Base-by-base conservation (phyloP, 1,284 basidiomycete species). In the Stygiomarasmius scandens region DNA sequence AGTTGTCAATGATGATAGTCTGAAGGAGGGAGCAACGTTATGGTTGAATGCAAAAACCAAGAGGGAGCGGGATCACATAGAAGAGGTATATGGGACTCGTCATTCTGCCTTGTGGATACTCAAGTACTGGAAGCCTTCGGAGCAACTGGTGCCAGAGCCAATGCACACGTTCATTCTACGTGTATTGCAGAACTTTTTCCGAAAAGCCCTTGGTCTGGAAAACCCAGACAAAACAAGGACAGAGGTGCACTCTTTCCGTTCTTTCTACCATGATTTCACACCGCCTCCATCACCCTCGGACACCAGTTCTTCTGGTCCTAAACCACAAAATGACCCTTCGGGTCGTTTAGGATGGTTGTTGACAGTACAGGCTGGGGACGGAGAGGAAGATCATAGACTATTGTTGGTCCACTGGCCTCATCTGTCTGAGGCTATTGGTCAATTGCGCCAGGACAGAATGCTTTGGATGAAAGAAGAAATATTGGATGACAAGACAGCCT, bases 151-250 rank as follows among this genome's bases (percentile, higher is more conserved):
- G 19, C 23, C 52, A 19, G 56, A 58, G 12, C 56, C 56, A 11
- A 58, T 58, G 56, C 56, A 58, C 23, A 53, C 56, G 5, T 27
- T 58, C 4, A 48, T 36, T 29, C 27, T 48, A 10, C 43, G 34
- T 24, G n/a, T 51, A 14, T 20, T 27, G 4, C 50, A 52, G 25
- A 19, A 24, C 16, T 38, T 41, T 4, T 58, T 54, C 29, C 27
- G 56, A n/a, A 45, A 43, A 52, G 24, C 51, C 2, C 49, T 58
- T 16, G 51, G 56, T 23, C 29, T 58, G 6, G 49, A 53, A 10
- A 53, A 53, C 25, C 56, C 56, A n/a, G 44, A 53, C 10, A 47
- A 22, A 5, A 20, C 8, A 47, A 22, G 3, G 29, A 16, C 9
- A 50, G 19, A 27, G 23, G 22, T 14, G 36, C 27, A 11, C 23